Evolutionary conservation across 306 rosid species (phyloP).

Genomic region (Crataegus laevigata): DNA sequence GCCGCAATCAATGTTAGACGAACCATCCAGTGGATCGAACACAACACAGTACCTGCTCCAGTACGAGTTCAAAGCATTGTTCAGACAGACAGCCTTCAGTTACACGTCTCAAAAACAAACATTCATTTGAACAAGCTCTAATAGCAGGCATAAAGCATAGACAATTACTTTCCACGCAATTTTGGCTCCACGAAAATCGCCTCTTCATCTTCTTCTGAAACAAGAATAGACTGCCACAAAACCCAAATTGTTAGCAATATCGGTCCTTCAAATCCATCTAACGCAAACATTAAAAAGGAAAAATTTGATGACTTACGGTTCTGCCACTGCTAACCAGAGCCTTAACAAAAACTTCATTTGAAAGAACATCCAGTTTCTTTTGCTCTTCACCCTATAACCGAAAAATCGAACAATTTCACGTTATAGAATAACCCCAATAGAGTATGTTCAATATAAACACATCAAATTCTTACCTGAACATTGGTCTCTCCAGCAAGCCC

Average conservation of each 20-base stretch:
- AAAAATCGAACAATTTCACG: neutral
- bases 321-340: conserved; percentile 91
- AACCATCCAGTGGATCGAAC: conserved; percentile 75
- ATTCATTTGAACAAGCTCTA: neutral
- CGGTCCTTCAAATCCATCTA: neutral
- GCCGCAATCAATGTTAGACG: conserved; percentile 85
- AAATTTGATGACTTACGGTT: conserved; percentile 44
- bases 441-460: neutral
- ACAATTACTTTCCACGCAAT: conserved; percentile 40
- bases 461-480: conserved; percentile 53
- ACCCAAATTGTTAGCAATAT: conserved; percentile 14
- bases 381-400: conserved; percentile 88
- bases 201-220: conserved; percentile 94
- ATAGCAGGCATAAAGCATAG: neutral
- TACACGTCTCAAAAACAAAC: neutral
- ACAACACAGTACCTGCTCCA: conserved; percentile 73
- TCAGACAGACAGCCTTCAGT: neutral
- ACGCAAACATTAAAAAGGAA: neutral
- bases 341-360: conserved; percentile 89
- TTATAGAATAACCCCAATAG: neutral
- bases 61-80: neutral
- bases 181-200: conserved; percentile 75
- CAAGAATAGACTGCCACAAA: conserved; percentile 68
- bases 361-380: conserved; percentile 93
- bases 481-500: conserved; percentile 99